These are phyloP conservation scores for Macaranga tanarius DNA, from an alignment of 441 rosid genomes.

Conservation along the genomic window DNA sequence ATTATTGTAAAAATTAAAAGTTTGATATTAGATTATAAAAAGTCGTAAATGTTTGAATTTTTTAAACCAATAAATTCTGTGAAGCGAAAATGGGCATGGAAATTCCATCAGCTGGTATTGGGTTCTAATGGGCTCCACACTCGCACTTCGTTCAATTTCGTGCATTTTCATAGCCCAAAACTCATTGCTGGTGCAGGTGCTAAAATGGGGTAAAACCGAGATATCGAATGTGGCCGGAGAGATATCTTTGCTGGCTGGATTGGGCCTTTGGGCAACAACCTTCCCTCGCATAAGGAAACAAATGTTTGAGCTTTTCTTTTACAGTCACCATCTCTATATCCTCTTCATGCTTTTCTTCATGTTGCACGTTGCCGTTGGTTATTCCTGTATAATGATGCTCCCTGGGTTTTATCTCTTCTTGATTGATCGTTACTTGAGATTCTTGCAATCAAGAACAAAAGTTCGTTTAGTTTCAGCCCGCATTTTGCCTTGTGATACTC, in stretches of 20 bases:
- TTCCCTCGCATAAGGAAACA: constrained; percentile 36
- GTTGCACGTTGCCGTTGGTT: constrained; percentile 50
- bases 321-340: constrained; percentile 55
- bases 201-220: constrained; percentile 37
- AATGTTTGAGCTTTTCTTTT: constrained; percentile 63
- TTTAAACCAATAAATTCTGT: too few species aligned
- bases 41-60: too few species aligned
- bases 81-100: too few species aligned
- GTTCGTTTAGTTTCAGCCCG: constrained; percentile 45
- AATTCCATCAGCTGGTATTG: too few species aligned
- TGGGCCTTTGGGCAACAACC: constrained; percentile 51
- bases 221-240: constrained; percentile 53
- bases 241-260: constrained; percentile 40
- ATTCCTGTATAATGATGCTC: constrained; percentile 45
- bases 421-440: constrained; percentile 53
- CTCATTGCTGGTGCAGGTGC: constrained; percentile 27
- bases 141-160: too few species aligned
- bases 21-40: too few species aligned
- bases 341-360: constrained; percentile 45
- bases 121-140: too few species aligned
- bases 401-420: constrained; percentile 65
- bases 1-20: too few species aligned
- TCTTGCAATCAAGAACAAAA: constrained; percentile 47
- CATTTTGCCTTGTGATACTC: constrained; percentile 42
- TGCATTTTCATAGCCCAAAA: not conserved